Evolutionary conservation across 2,329 filamentous ascomycete species (phyloP), one percentile per base, ranked within the genome.

Genomic region (Celoporthe dispersa): DNA sequence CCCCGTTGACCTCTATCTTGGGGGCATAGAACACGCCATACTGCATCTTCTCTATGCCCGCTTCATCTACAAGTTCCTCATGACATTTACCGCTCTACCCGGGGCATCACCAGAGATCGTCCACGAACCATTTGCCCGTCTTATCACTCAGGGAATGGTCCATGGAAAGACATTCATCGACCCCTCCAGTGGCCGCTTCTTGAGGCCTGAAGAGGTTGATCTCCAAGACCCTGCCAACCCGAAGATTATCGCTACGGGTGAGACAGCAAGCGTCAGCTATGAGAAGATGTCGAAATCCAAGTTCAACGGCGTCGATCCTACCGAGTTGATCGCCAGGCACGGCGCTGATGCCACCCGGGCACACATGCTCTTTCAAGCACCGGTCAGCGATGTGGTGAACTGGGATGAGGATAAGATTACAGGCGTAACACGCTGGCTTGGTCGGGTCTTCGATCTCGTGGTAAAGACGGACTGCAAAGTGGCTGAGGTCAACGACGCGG

Each of bases 241-340:
- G 0, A 83, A 84, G 67, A 86, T 96, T n/a, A 84, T 84, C 25
- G 84, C 86, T 0, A 92, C 89, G 0, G 88, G 89, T 3, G 80
- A 86, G 63, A 75, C 77, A 0, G 88, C 91, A 1, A 86, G 83
- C 37, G 80, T 94, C 25, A 90, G 88, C 1, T 97, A 87, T 75
- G 94, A 97, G 79, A 97, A 97, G 78, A 97, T 97, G 94, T 96
- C 92, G 53, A 97, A 97, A 81, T 97, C 93, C 76, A 97, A 97
- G 80, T 86, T 96, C 81, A 97, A 97, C 77, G 94, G 94, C 35
- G 93, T 97, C 8, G 93, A 97, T 77, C 94, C 94, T 0, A 89
- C 88, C 0, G 84, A 83, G 0, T 92, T 91, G 73, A 93, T 96
- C 69, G 81, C 85, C 9, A 89, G 88, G 74, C 91, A 96, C 75